Percentiles rank a stretch among this genome's conserved stretches.
Conservation (phyloP, 495 filamentous ascomycete species). For the Diplogelasinospora grovesii region DNA sequence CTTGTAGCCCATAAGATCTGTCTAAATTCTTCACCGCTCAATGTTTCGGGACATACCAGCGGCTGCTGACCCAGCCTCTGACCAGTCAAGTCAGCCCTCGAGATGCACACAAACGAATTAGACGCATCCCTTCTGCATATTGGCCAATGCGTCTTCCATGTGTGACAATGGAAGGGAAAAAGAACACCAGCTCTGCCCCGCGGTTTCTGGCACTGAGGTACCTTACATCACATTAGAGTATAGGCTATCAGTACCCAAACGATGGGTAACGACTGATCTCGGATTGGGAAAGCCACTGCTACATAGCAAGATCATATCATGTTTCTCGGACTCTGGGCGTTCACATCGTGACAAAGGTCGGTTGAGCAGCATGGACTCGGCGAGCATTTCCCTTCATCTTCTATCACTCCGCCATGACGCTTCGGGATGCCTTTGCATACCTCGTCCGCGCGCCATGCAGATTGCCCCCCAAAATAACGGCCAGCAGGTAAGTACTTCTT, state of each 20-base stretch:
- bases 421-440: neutral
- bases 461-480: neutral
- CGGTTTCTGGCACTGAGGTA: neutral
- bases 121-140: slow-evolving; percentile 12
- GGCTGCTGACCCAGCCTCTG: slow-evolving; percentile 13
- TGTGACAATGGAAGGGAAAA: neutral
- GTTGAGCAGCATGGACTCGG: neutral
- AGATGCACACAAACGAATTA: slow-evolving; percentile 13
- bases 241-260: too few species aligned
- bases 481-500: slow-evolving; percentile 1
- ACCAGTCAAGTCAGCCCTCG: slow-evolving; percentile 8
- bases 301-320: neutral
- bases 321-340: neutral
- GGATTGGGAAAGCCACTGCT: too few species aligned
- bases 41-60: slow-evolving; percentile 7
- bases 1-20: slow-evolving; percentile 6
- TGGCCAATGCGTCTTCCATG: slow-evolving; percentile 10
- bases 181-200: neutral
- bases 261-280: too few species aligned
- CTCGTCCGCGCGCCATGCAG: slow-evolving; percentile 3
- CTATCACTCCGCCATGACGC: slow-evolving; percentile 1
- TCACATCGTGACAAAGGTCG: neutral
- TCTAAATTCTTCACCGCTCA: slow-evolving; percentile 18
- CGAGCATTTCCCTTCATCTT: neutral
- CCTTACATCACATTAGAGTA: too few species aligned